Conservation (phyloP, 352 stramenopile genomes). For the Sclerospora graminicola region DNA sequence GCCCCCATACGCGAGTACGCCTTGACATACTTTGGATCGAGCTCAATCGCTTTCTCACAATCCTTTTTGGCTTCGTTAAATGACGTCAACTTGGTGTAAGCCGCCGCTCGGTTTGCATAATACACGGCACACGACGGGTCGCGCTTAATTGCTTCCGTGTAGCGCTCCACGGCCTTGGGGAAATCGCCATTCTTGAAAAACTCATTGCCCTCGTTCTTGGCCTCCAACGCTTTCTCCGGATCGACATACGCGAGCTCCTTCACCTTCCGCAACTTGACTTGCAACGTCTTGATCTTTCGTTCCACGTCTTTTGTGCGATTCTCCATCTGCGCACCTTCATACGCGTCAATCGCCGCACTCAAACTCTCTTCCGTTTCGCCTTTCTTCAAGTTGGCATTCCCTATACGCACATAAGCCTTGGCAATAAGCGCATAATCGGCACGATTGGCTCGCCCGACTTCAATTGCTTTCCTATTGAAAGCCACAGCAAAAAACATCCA, state of each 20-base stretch:
- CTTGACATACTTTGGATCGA: constrained; percentile 99
- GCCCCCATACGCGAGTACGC: constrained; percentile 96
- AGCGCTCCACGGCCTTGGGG: constrained; percentile 87
- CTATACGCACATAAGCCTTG: constrained; percentile 93
- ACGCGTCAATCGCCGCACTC: constrained; percentile 74
- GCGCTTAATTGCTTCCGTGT: constrained; percentile 98
- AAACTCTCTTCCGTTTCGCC: constrained; percentile 83
- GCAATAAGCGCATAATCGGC: constrained; percentile 95
- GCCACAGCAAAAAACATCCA: constrained; percentile 1
- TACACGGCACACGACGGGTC: constrained; percentile 96
- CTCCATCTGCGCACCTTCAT: constrained; percentile 83
- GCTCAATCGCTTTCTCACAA: constrained; percentile 96
- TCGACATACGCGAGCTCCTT: constrained; percentile 93
- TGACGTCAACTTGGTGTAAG: constrained; percentile 97
- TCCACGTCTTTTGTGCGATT: constrained; percentile 89
- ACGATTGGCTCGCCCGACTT: constrained; percentile 90
- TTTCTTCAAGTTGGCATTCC: constrained; percentile 95
- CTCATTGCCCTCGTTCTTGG: constrained; percentile 98
- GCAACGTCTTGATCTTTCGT: constrained; percentile 91
- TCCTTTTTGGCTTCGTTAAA: constrained; percentile 86
- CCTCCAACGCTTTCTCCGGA: constrained; percentile 93
- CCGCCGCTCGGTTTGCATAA: constrained; percentile 97
- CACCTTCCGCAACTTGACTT: constrained; percentile 93
- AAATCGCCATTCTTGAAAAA: constrained; percentile 95
- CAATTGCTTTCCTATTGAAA: constrained; percentile 81